Base-by-base conservation (phyloP, 2,329 filamentous ascomycete species). In the Xylaria sp. region DNA sequence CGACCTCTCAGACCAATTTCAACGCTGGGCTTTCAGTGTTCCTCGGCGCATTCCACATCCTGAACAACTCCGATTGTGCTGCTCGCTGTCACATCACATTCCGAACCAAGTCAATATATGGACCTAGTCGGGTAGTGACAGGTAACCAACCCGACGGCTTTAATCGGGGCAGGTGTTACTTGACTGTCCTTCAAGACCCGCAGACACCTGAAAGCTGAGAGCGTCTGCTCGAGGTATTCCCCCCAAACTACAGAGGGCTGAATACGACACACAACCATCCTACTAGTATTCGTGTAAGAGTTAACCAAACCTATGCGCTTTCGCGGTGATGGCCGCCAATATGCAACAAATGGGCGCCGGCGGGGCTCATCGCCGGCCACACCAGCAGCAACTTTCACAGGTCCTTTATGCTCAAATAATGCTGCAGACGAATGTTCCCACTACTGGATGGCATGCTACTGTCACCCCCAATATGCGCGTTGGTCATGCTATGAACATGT, bases 261-360 rank as follows among this genome's bases (percentile, higher is more conserved):
- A 61, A 48, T 18, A 41, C 43, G 23, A 36, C 23, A 25, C 8
- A 61, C 25, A 12, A n/a, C 20, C n/a, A 52, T 13, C 36, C 49
- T 15, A 25, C 43, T 33, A 3, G 36, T 48, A 49, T 51, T 36
- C 56, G 43, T 62, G 64, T 6, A 20, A 51, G 62, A 67, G 64
- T 68, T 69, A 71, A 75, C 64, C 55, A 41, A 73, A 62, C 64
- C 54, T 28, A 54, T 57, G 57, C 67, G 62, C 66, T 66, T 18
- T 67, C 73, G 84, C 84, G 82, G 85, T 84, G 80, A 89, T 89
- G 87, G 86, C 87, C 82, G 86, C 84, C 77, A 88, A 88, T 74
- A 85, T 89, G 80, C 84, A 85, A 78, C 86, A 87, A 75, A 88
- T 89, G 85, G 82, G 80, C 77, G 80, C 79, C 69, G 81, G 79